Evolutionary conservation across 1,284 basidiomycete species (phyloP).

Genomic region (Chondrostereum purpureum): DNA sequence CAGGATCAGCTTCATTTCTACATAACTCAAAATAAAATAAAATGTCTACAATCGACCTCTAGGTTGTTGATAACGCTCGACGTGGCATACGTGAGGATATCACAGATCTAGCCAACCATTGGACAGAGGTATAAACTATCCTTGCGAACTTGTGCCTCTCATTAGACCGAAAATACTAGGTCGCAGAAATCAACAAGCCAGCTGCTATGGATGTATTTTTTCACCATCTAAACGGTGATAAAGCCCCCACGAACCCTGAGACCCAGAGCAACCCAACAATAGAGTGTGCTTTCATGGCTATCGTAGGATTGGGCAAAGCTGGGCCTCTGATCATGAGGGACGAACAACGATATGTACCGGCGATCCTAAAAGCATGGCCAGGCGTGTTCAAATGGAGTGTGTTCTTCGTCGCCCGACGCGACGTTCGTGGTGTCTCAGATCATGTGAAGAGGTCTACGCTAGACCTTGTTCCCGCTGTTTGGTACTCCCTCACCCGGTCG

Average conservation of each 20-base stretch:
- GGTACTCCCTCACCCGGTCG: constrained; percentile 24
- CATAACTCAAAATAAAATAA: too few relatives aligned
- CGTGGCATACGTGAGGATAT: constrained; percentile 18
- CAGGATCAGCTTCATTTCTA: too few relatives aligned
- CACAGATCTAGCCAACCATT: constrained; percentile 19
- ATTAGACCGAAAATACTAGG: constrained; percentile 7
- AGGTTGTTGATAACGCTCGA: constrained; percentile 19
- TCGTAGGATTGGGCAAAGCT: constrained; percentile 9
- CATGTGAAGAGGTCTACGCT: constrained; percentile 18
- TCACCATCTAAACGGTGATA: constrained; percentile 19
- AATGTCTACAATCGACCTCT: too few relatives aligned
- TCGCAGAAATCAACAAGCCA: constrained; percentile 16
- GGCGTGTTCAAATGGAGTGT: constrained; percentile 31
- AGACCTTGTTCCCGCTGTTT: constrained; percentile 23
- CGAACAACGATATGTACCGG: constrained; percentile 14
- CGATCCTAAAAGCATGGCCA: constrained; percentile 25
- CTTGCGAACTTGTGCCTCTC: neutral
- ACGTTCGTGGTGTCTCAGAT: constrained; percentile 15
- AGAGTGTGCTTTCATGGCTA: constrained; percentile 25
- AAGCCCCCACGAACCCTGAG: constrained; percentile 15
- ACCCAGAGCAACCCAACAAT: constrained; percentile 13
- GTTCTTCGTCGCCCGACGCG: constrained; percentile 24
- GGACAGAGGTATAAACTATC: constrained; percentile 16
- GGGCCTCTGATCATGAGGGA: constrained; percentile 6
- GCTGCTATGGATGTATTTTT: constrained; percentile 22